A percentile compares a stretch with the other conserved stretches of the same genome.
Conservation (phyloP, 2,329 filamentous ascomycete genomes). For the Cladophialophora bantiana region DNA sequence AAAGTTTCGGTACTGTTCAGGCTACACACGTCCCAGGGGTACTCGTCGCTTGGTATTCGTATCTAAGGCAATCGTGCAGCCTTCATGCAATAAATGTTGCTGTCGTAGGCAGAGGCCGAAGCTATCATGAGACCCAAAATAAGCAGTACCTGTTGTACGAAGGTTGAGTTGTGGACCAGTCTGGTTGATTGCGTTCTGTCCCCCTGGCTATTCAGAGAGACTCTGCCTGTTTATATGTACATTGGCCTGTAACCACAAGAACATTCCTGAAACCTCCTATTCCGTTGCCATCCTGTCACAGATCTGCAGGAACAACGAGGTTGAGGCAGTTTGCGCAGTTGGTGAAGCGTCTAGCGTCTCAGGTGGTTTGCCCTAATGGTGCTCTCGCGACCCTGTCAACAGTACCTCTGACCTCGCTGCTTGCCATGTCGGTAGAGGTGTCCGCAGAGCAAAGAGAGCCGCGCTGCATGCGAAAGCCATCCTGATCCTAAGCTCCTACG, state of each 20-base stretch:
- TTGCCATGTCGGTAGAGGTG: neutral
- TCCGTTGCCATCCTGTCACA: no score
- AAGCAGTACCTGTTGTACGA: neutral
- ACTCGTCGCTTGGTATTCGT: neutral
- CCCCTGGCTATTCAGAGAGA: no score
- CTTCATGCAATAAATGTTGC: conserved; percentile 2
- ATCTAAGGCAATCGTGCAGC: neutral
- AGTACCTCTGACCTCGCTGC: neutral
- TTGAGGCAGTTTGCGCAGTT: no score
- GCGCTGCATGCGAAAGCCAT: neutral
- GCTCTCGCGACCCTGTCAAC: no score
- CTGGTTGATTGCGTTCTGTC: no score
- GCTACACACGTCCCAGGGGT: neutral
- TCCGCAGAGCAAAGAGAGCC: neutral
- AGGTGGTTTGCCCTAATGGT: no score
- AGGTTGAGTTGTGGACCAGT: no score
- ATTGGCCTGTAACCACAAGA: no score
- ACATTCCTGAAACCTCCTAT: no score
- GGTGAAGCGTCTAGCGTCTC: no score
- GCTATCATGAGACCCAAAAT: neutral
- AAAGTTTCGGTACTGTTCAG: neutral
- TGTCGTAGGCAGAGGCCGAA: neutral
- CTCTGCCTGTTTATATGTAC: no score
- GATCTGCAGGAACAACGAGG: no score
- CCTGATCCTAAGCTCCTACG: neutral